Percentiles rank a stretch among this genome's conserved stretches.
phyloP scores from a whole-genome alignment of 352 stramenopile species.

The Phytophthora foliorum region DNA sequence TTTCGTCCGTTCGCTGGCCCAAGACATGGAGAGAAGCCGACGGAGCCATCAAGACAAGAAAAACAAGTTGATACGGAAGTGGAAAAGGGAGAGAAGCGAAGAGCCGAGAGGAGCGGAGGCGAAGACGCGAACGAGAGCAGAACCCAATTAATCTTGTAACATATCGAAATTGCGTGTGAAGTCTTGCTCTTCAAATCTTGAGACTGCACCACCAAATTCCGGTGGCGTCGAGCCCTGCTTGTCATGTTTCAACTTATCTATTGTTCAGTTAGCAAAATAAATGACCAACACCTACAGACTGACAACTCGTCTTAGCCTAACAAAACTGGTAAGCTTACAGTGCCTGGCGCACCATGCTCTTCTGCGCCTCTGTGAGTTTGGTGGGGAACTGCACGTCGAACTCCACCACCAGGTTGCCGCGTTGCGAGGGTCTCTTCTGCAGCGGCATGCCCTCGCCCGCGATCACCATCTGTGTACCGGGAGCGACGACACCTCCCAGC shows the following conservation, averaged over 20 bases:
- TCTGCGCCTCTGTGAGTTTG: conserved; percentile 83
- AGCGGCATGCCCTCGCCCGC: conserved; percentile 97
- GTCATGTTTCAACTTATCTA: conserved; percentile 26
- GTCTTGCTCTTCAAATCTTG: neutral
- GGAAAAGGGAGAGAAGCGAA: conserved; percentile 3
- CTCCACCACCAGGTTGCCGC: conserved; percentile 96
- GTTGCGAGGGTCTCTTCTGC: conserved; percentile 78
- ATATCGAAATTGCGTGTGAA: conserved; percentile 21
- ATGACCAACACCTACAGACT: conserved; percentile 21
- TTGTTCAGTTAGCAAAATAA: conserved; percentile 27
- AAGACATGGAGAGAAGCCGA: conserved; percentile 11
- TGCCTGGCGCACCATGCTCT: conserved; percentile 75
- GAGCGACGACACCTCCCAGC: conserved; percentile 93
- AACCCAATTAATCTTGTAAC: conserved; percentile 35
- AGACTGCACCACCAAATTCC: conserved; percentile 21
- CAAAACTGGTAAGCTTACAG: conserved; percentile 52
- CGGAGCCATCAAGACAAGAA: conserved; percentile 21
- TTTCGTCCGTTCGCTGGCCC: conserved; percentile 8
- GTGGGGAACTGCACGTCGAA: conserved; percentile 98
- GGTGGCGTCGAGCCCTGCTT: neutral
- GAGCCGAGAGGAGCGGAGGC: conserved; percentile 7
- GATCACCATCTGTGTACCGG: conserved; percentile 93
- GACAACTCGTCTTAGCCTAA: conserved; percentile 1
- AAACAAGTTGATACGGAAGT: conserved; percentile 28
- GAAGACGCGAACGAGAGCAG: conserved; percentile 13